Percentiles rank a stretch among this genome's conserved stretches.
These are phyloP conservation scores for Leishmania arabica DNA, from an alignment of 208 protist species.

Conservation along the genomic window DNA sequence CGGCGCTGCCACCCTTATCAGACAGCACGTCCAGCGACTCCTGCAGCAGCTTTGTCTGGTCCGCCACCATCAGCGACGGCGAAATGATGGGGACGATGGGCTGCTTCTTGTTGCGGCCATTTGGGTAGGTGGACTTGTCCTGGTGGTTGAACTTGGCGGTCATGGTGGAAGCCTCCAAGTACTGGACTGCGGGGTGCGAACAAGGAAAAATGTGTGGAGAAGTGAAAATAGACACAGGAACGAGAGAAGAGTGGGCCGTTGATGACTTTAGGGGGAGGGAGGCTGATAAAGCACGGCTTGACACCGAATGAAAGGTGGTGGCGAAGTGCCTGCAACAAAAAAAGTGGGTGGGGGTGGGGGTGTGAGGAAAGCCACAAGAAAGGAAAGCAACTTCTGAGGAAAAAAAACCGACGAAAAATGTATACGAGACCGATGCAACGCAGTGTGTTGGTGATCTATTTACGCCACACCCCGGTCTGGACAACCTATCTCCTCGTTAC, in stretches of 20 bases:
- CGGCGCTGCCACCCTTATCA: conserved; percentile 54
- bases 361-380: no score
- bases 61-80: conserved; percentile 90
- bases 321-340: neutral
- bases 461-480: no score
- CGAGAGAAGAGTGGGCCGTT: neutral
- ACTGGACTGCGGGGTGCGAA: neutral
- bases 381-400: no score
- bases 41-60: conserved; percentile 79
- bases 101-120: conserved; percentile 36
- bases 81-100: conserved; percentile 67
- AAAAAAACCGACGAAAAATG: no score
- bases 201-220: neutral
- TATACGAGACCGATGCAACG: no score
- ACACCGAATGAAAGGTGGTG: neutral
- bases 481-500: no score
- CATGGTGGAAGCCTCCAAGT: neutral
- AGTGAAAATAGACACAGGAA: neutral
- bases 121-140: conserved; percentile 56
- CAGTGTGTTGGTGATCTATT: no score
- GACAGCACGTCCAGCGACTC: conserved; percentile 88
- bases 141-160: conserved; percentile 24
- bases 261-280: no score
- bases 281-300: neutral
- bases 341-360: no score